Base-by-base conservation (phyloP, 352 stramenopile genomes). In the Pilasporangium apinafurcum region DNA sequence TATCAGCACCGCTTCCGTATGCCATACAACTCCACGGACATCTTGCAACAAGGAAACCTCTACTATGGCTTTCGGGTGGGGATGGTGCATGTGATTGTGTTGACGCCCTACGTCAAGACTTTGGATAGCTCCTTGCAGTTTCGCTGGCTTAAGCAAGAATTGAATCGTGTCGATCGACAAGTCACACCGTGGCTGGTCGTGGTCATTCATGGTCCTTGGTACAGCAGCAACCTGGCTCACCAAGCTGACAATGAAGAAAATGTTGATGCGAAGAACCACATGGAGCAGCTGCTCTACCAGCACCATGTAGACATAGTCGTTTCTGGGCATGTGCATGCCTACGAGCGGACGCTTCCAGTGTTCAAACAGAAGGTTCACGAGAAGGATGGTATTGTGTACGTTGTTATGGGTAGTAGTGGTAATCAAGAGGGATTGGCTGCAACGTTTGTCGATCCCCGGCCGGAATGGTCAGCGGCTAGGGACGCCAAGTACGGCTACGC, bases 221-320 rank as follows among this genome's bases (percentile, higher is more conserved):
- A 98, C 74, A 96, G 95, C 53, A 96, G 90, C 53, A 96, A 98
- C 76, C 79, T 58, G 2, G 74, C 83, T 13, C 93, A 98, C 62
- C 78, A 89, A 14, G 63, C 79, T n/a, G n/a, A n/a, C n/a, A 65
- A 80, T 32, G 81, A 92, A 51, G 74, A 71, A 29, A 73, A 94
- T 35, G 54, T 78, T 48, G 36, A 55, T 28, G 94, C 96, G 67
- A 85, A 83, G 42, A 56, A 78, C 36, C 51, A 92, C 54, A 87
- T 98, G 67, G 92, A 98, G 61, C 75, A 87, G 7, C 48, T 98
- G 16, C 71, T 98, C 37, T 87, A 96, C 39, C 44, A 83, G 41
- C 59, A 96, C 53, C 77, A 73, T 24, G 90, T 97, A 16, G 93
- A 98, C 42, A 51, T 97, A 16, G 74, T 96, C 10, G 64, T 98